These are phyloP conservation scores for Penicillium capsulatum DNA, from an alignment of 2,329 filamentous ascomycete genomes.

Conservation along the genomic window DNA sequence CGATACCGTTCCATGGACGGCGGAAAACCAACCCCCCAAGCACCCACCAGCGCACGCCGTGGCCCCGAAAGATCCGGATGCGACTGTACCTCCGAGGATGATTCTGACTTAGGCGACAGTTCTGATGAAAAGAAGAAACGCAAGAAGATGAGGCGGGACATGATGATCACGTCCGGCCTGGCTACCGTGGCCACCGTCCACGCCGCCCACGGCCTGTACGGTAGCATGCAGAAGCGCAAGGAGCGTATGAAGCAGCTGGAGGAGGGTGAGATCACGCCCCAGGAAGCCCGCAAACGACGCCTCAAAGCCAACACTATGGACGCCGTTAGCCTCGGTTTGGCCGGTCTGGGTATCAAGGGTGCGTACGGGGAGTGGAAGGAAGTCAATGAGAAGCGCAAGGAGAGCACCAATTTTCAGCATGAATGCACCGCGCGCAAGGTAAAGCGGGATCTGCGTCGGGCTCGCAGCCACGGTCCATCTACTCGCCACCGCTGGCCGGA, in stretches of 20 bases:
- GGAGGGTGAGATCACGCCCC: constrained; percentile 59
- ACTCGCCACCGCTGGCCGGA: constrained; percentile 25
- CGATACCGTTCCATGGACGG: constrained; percentile 29
- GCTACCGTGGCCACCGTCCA: constrained; percentile 67
- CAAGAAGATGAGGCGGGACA: constrained; percentile 64
- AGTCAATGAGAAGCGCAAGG: constrained; percentile 58
- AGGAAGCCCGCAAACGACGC: constrained; percentile 60
- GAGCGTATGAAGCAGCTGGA: constrained; percentile 56
- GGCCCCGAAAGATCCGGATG: constrained; percentile 8
- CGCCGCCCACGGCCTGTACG: constrained; percentile 62
- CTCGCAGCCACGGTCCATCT: constrained; percentile 21
- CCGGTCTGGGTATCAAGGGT: constrained; percentile 63
- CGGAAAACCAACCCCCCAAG: constrained; percentile 22
- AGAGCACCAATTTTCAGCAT: constrained; percentile 52
- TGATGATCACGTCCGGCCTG: constrained; percentile 61
- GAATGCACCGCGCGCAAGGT: constrained; percentile 41
- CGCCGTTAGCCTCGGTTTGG: constrained; percentile 62
- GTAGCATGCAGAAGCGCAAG: constrained; percentile 60
- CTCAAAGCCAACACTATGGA: constrained; percentile 62
- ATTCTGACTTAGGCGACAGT: constrained; percentile 54
- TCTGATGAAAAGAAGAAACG: constrained; percentile 59
- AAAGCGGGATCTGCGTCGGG: constrained; percentile 46
- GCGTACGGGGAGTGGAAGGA: constrained; percentile 65
- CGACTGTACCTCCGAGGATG: constrained; percentile 33
- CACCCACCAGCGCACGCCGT: constrained; percentile 21